Base-by-base conservation (phyloP, 129 eudicot genomes). In the Glebionis coronaria region DNA sequence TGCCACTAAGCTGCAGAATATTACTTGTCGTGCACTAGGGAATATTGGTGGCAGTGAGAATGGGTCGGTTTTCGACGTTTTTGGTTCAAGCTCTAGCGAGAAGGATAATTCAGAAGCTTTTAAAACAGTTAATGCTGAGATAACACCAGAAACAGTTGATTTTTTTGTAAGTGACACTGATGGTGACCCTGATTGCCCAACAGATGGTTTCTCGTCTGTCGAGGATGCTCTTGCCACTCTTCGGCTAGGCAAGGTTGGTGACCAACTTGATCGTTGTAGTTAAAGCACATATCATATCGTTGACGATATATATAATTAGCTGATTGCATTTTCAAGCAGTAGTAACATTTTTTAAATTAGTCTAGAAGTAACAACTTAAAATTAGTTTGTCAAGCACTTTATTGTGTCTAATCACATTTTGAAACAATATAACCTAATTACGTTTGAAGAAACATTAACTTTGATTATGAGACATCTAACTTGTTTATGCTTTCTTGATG, bases 181-280 rank as follows among this genome's bases (percentile, higher is more conserved):
- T 44, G 98, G 98, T 58, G 98, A 91, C 75, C 98, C 98, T 42
- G 98, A 91, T 80, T 76, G 96, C 69, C 98, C 98, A 23, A 72
- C 98, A 53, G 76, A 74, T 11, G 95, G 98, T 5, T 91, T 72
- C 75, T 83, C 91, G 47, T 79, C 96, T 28, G 77, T 91, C 25
- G 96, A 82, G 27, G 84, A 85, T 49, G 96, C 95, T 28, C 87
- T 91, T 9, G 5, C 69, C 19, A 46, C 83, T 15, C 74, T 91
- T 69, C 88, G 88, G 28, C 74, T 53, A 56, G 81, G 88, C 19
- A 91, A 88, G 97, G 97, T 88, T 71, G 4, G 80, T 70, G 31
- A 31, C 40, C 8, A 35, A 35, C 42, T 9, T 35, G 42, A 35
- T 35, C 7, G 7, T 9, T 1, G 9, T 35, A 23, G 25, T 23